Percentiles rank a stretch among this genome's conserved stretches.
phyloP scores from a whole-genome alignment of 2,329 filamentous ascomycete species.

The Plectosphaerella plurivora region DNA sequence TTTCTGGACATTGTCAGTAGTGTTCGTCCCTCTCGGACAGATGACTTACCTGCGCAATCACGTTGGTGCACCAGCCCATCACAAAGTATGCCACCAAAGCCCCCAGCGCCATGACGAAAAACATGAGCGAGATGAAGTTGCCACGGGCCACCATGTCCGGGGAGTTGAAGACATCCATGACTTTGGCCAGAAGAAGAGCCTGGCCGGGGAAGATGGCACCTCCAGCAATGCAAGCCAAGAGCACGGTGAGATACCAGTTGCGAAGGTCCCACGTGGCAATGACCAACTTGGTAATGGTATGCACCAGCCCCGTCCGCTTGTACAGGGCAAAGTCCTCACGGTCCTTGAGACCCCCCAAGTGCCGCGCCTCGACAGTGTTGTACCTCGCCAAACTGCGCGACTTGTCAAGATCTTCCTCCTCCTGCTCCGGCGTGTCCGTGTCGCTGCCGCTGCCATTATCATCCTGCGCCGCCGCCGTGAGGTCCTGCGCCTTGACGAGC shows the following conservation, averaged over 20 bases:
- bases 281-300: constrained; percentile 25
- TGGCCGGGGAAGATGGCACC: constrained; percentile 23
- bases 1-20: background rate
- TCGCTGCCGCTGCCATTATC: constrained; percentile 11
- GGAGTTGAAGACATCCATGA: constrained; percentile 22
- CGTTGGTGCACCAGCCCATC: constrained; percentile 29
- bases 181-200: constrained; percentile 23
- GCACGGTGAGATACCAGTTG: constrained; percentile 21
- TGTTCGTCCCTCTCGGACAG: background rate
- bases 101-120: constrained; percentile 43
- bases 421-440: background rate
- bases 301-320: constrained; percentile 22
- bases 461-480: constrained; percentile 11
- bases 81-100: constrained; percentile 37
- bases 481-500: constrained; percentile 41
- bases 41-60: constrained; percentile 21
- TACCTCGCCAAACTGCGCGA: background rate
- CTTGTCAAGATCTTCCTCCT: background rate
- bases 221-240: constrained; percentile 10
- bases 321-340: constrained; percentile 30
- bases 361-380: constrained; percentile 14
- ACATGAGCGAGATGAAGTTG: constrained; percentile 52
- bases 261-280: constrained; percentile 30
- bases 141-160: constrained; percentile 25
- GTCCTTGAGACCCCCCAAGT: constrained; percentile 25